Evolutionary conservation across 139 green algal species (phyloP).

Genomic region (Axilococcus clingmanii): DNA sequence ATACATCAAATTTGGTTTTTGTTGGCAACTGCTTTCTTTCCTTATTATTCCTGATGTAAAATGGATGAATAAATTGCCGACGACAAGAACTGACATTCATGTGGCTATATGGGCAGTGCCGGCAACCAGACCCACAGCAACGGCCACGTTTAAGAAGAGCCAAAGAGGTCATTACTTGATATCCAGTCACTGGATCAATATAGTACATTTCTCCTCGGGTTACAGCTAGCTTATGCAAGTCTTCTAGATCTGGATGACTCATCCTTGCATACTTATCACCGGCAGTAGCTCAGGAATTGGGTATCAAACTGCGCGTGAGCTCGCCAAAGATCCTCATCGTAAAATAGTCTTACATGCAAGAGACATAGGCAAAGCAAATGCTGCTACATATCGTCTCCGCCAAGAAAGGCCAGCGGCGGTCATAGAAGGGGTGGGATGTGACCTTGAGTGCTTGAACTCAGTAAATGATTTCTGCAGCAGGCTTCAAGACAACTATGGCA

Average conservation of each 20-base stretch:
- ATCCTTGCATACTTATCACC: conserved; percentile 19
- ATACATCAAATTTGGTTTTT: neutral
- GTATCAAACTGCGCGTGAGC: conserved; percentile 52
- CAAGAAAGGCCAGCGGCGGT: conserved; percentile 28
- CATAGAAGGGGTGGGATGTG: conserved; percentile 37
- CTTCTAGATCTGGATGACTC: too few species aligned
- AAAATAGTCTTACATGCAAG: conserved; percentile 47
- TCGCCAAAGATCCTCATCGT: conserved; percentile 38
- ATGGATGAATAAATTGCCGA: neutral
- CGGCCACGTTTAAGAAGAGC: neutral
- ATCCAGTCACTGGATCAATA: conserved; percentile 1
- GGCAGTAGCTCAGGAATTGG: conserved; percentile 54
- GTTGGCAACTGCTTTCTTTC: neutral
- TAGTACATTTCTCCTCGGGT: too few species aligned
- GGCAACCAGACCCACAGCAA: conserved; percentile 1
- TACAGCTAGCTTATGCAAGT: too few species aligned
- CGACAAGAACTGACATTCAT: neutral
- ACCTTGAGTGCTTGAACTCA: conserved; percentile 48
- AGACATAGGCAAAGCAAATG: conserved; percentile 17
- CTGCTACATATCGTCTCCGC: neutral
- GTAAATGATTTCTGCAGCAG: conserved; percentile 37
- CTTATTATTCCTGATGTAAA: neutral
- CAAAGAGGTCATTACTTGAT: neutral
- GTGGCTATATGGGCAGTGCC: neutral
- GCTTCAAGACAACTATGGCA: conserved; percentile 31